Evolutionary conservation across 129 eudicot species (phyloP).

Genomic region (Deinandra increscens): DNA sequence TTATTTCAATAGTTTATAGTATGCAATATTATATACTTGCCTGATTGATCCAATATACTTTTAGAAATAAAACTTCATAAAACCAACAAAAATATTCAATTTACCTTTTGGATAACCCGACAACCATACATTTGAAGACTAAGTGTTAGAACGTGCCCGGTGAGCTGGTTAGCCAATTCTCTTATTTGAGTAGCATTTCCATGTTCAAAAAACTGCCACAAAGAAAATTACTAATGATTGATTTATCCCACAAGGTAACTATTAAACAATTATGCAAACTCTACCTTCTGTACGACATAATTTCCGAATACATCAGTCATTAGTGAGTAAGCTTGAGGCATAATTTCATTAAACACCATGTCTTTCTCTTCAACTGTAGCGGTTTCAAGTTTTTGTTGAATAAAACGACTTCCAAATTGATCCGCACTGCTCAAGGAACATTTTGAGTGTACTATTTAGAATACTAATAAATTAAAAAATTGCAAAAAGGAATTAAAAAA

Average conservation of each 20-base stretch:
- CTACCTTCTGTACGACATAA: slow-evolving; percentile 94
- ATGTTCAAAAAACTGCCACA: slow-evolving; percentile 79
- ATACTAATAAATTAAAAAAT: neutral
- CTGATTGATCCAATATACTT: neutral
- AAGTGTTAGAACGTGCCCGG: slow-evolving; percentile 80
- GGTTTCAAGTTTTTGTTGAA: slow-evolving; percentile 96
- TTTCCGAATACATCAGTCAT: slow-evolving; percentile 98
- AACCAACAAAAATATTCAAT: neutral
- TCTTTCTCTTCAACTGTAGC: slow-evolving; percentile 81
- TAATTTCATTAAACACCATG: slow-evolving; percentile 93
- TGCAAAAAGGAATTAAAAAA: neutral
- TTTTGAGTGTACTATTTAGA: slow-evolving; percentile 1
- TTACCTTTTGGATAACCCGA: slow-evolving; percentile 96
- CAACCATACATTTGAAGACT: slow-evolving; percentile 99
- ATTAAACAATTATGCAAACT: neutral
- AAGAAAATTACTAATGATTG: neutral
- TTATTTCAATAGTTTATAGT: neutral
- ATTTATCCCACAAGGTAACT: neutral
- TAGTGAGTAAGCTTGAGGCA: slow-evolving; percentile 83
- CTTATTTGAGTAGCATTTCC: slow-evolving; percentile 79
- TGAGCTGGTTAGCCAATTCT: slow-evolving; percentile 80
- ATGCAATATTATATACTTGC: neutral
- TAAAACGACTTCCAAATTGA: slow-evolving; percentile 96
- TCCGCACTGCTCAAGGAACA: slow-evolving; percentile 61
- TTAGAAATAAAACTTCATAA: neutral